Evolutionary conservation across 495 filamentous ascomycete genomes (phyloP), one percentile per base, ranked within the genome.

Genomic region (Cairneyella variabilis): DNA sequence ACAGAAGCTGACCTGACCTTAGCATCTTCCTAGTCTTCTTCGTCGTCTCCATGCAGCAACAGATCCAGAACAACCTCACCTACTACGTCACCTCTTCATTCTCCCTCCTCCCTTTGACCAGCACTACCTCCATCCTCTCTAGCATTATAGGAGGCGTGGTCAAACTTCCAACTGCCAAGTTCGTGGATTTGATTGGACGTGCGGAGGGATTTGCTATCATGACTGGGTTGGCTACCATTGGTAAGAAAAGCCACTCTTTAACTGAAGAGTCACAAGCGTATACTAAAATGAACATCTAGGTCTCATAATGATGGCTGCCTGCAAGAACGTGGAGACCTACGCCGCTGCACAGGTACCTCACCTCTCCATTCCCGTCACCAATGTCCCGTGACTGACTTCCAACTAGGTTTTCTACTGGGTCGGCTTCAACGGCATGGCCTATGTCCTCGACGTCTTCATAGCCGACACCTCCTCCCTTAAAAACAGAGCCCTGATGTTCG

Each of bases 391-490:
- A 7, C 41, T 45, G 27, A 45, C 22, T 45, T 7, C 1, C 27
- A 22, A 3, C 8, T 10, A 49, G 41, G 58, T 67, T 22, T 66
- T 69, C 38, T 70, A 66, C 50, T 54, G 46, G 51, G 52, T 54
- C 52, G 67, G 50, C 26, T 62, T 71, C 62, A 71, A 77, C 32
- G 73, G 75, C 9, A 71, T 82, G 53, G 74, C 71, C 49, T 72
- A 78, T 54, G 71, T 73, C 39, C 66, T 84, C 25, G 70, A 76
- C 26, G 73, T 84, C 46, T 77, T 84, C 64, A 75, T 80, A 26
- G 78, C 82, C 12, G 83, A 85, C 67, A 80, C 78, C 1, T 79
- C 83, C 0, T 73, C 69, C 11, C 56, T 85, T 51, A 69, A 72
- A 18, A 78, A 84, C 63, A 72, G 83, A 64, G 79, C 71, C 20